Evolutionary conservation across 1,284 basidiomycete genomes (phyloP).

Genomic region (Omphalotus olearius): DNA sequence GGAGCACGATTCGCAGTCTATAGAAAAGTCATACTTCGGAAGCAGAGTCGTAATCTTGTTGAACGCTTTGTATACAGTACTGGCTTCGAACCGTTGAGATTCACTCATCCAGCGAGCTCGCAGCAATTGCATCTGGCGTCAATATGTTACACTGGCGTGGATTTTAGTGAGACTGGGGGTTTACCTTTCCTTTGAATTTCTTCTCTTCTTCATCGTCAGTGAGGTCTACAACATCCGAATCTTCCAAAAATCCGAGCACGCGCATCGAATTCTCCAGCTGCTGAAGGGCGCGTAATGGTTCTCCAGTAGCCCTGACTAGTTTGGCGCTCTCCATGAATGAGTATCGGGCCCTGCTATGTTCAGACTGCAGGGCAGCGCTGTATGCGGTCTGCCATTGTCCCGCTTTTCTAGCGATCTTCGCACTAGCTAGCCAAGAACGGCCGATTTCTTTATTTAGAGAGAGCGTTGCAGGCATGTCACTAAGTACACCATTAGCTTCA

Average conservation of each 20-base stretch:
- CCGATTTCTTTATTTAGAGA: slow-evolving; percentile 55
- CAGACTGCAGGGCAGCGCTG: slow-evolving; percentile 90
- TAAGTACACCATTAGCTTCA: neutral
- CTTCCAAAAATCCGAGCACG: slow-evolving; percentile 37
- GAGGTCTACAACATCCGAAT: slow-evolving; percentile 49
- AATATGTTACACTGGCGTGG: neutral
- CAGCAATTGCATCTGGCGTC: slow-evolving; percentile 73
- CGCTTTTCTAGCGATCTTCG: slow-evolving; percentile 94
- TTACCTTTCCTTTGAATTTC: slow-evolving; percentile 70
- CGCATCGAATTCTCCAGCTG: slow-evolving; percentile 83
- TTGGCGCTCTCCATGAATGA: slow-evolving; percentile 93
- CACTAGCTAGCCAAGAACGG: slow-evolving; percentile 86
- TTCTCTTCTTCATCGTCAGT: slow-evolving; percentile 48
- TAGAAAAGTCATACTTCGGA: slow-evolving; percentile 43
- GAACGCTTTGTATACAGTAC: slow-evolving; percentile 61
- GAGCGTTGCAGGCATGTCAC: slow-evolving; percentile 1
- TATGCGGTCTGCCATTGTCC: slow-evolving; percentile 97
- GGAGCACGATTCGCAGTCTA: slow-evolving; percentile 4
- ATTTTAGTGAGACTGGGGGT: neutral
- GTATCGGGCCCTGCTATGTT: slow-evolving; percentile 71
- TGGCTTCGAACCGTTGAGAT: slow-evolving; percentile 77
- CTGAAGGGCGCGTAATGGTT: slow-evolving; percentile 83
- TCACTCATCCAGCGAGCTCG: slow-evolving; percentile 93
- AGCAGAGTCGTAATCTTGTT: slow-evolving; percentile 51
- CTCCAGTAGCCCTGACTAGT: slow-evolving; percentile 76